Percentiles rank a stretch among this genome's conserved stretches.
Conservation (phyloP, 108 stramenopile species). For the Conticribra guillardii region DNA sequence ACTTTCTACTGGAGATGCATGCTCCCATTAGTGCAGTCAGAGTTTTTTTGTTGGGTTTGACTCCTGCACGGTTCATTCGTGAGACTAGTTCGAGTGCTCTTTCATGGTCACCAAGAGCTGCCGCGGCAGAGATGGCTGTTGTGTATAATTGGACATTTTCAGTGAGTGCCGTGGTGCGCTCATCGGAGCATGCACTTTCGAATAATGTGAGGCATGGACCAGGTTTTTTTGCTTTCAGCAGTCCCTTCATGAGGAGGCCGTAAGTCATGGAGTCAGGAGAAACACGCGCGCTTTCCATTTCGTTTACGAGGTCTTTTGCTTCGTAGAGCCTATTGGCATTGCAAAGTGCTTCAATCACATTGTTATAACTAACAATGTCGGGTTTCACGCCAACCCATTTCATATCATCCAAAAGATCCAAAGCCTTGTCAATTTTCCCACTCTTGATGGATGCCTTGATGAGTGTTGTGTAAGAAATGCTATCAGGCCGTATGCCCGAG, state of each 20-base stretch:
- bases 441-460: conserved; percentile 71
- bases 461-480: conserved; percentile 76
- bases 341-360: conserved; percentile 71
- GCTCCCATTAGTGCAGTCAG: conserved; percentile 84
- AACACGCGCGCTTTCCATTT: conserved; percentile 76
- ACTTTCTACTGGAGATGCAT: conserved; percentile 65
- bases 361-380: conserved; percentile 77
- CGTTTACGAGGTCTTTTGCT: conserved; percentile 74
- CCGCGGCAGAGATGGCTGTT: conserved; percentile 85
- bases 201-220: conserved; percentile 78
- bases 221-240: conserved; percentile 74
- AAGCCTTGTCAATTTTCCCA: conserved; percentile 56
- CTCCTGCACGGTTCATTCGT: conserved; percentile 78
- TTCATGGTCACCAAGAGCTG: conserved; percentile 72
- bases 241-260: conserved; percentile 80
- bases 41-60: conserved; percentile 87
- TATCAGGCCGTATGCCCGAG: conserved; percentile 67
- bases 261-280: conserved; percentile 86
- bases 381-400: conserved; percentile 67
- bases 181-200: conserved; percentile 76
- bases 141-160: conserved; percentile 89
- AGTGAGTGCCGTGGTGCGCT: conserved; percentile 67
- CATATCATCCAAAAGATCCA: conserved; percentile 82
- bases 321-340: conserved; percentile 56
- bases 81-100: conserved; percentile 79